Base-by-base conservation (phyloP, 139 green algal genomes). In the Axilococcus clingmanii region DNA sequence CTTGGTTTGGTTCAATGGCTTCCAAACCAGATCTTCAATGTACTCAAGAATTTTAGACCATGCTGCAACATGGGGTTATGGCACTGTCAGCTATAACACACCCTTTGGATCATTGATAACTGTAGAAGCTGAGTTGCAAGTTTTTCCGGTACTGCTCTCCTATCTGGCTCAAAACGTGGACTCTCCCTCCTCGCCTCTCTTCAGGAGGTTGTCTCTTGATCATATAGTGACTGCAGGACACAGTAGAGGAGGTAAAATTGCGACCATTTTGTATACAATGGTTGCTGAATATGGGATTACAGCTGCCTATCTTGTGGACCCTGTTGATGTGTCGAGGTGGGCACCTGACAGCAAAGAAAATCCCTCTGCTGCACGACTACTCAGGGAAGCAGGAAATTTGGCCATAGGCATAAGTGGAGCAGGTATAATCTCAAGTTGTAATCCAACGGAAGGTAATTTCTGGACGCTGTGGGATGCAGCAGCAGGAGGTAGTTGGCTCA, bases 171-270 rank as follows among this genome's bases (percentile, higher is more conserved):
- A 49, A 49, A 9, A 49, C 9, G 11, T 12, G 9, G 12, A 49
- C 9, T 19, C 9, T 12, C 30, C n/a, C 32, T 34, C 14, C 29
- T 27, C 31, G 16, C 31, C 19, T 38, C 29, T 47, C 32, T 31
- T 66, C n/a, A n/a, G n/a, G n/a, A n/a, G n/a, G n/a, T n/a, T n/a
- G n/a, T n/a, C n/a, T n/a, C n/a, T n/a, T n/a, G n/a, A n/a, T n/a
- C n/a, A n/a, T n/a, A n/a, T 48, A 22, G 40, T 48, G 4, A 17
- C 20, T 4, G 40, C 19, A 27, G 78, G 78, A 0, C 78, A 86
- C 54, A 81, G 71, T 67, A 54, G 78, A 7, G 78, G 78, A 15
- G 78, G 47, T 36, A 84, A 86, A 61, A 52, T 86, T 19, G 78
- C 78, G 7, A 56, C 63, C 3, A 50, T 86, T 7, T 42, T 71